These are phyloP conservation scores for Bacidia rubella DNA, from an alignment of 495 filamentous ascomycete genomes.

Conservation along the genomic window DNA sequence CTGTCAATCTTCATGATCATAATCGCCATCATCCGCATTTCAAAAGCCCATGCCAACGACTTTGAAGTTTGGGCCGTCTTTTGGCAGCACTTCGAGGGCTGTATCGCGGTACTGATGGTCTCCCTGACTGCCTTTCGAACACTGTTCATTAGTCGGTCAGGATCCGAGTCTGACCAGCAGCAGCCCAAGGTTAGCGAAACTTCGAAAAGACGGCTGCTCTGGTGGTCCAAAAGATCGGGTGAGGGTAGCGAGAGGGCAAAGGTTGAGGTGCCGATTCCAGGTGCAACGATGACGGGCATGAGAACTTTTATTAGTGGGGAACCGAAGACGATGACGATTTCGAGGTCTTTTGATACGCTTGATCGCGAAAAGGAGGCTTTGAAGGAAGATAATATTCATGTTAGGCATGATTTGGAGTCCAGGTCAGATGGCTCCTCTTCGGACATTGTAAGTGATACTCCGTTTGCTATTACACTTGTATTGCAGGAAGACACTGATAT, in stretches of 20 bases:
- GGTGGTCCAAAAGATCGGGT: neutral
- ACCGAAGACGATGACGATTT: neutral
- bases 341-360: neutral
- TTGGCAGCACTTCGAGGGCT: constrained; percentile 12
- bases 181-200: neutral
- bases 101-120: constrained; percentile 10
- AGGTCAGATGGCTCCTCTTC: neutral
- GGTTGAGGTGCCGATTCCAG: neutral
- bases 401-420: neutral
- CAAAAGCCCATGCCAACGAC: constrained; percentile 3
- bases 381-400: neutral
- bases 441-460: too few species aligned
- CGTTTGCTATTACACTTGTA: too few species aligned
- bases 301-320: neutral
- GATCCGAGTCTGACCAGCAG: neutral
- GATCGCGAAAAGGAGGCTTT: neutral
- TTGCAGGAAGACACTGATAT: too few species aligned
- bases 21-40: constrained; percentile 18
- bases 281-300: constrained; percentile 5
- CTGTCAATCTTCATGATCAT: constrained; percentile 19
- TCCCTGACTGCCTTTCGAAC: constrained; percentile 11
- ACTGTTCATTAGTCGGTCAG: constrained; percentile 2
- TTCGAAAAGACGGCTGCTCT: neutral
- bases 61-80: constrained; percentile 10
- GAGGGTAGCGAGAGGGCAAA: neutral